A percentile compares a stretch with the other conserved stretches of the same genome.
These are phyloP conservation scores for Krasilnikovozyma curviuscula DNA, from an alignment of 768 basidiomycete species.

Conservation along the genomic window DNA sequence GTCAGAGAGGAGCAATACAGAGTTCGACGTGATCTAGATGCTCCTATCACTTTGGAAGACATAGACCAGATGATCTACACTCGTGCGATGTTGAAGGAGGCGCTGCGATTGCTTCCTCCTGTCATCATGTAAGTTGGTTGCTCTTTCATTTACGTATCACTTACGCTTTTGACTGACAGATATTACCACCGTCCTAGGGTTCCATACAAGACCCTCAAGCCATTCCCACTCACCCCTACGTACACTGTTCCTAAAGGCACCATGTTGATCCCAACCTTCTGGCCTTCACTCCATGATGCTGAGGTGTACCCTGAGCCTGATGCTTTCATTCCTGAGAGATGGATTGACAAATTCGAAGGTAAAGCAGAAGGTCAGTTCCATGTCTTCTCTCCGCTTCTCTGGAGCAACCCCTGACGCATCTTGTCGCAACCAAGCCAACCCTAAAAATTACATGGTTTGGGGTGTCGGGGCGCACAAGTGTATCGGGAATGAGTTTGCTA, in stretches of 20 bases:
- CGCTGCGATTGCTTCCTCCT: constrained; percentile 73
- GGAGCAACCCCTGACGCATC: no score
- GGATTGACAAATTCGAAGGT: constrained; percentile 41
- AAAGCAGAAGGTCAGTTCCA: no score
- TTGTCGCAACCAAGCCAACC: no score
- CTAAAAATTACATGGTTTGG: constrained; percentile 90
- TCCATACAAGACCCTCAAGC: constrained; percentile 71
- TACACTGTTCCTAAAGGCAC: constrained; percentile 79
- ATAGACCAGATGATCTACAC: constrained; percentile 85
- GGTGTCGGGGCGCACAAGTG: constrained; percentile 81
- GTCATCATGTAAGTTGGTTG: constrained; percentile 57
- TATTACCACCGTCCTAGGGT: constrained; percentile 35
- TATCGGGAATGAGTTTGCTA: constrained; percentile 81
- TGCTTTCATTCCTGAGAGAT: constrained; percentile 65
- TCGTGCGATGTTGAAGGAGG: constrained; percentile 82
- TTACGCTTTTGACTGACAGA: neutral
- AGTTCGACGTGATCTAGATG: constrained; percentile 58
- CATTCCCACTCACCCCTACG: constrained; percentile 78
- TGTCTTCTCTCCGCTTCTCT: no score
- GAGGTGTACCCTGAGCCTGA: constrained; percentile 74
- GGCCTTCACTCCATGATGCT: constrained; percentile 78
- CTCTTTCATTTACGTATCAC: constrained; percentile 1
- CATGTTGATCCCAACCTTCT: constrained; percentile 91
- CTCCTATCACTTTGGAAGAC: constrained; percentile 65
- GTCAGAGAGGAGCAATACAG: constrained; percentile 76